A percentile compares a stretch with the other conserved stretches of the same genome.
phyloP scores from a whole-genome alignment of 495 filamentous ascomycete genomes.

The Neurospora terricola region DNA sequence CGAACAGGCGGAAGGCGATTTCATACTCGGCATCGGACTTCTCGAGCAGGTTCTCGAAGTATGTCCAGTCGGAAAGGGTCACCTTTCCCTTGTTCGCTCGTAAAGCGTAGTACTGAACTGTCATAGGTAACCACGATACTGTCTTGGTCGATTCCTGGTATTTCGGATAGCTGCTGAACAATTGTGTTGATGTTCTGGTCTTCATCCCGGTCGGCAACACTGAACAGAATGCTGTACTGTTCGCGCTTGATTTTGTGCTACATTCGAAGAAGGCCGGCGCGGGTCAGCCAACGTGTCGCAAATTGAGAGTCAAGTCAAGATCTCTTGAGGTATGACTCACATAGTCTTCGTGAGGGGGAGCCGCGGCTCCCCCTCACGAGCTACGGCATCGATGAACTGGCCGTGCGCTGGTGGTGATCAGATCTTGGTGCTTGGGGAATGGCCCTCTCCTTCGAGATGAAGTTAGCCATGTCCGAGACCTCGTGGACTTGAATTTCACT shows the following conservation, averaged over 20 bases:
- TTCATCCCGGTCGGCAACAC: slow-evolving; percentile 82
- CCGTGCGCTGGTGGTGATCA: not conserved
- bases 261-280: not conserved
- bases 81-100: slow-evolving; percentile 59
- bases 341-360: slow-evolving; percentile 80
- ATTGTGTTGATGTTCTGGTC: too few relatives aligned
- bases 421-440: not conserved
- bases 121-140: too few relatives aligned
- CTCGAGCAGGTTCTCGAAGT: slow-evolving; percentile 83
- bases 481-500: not conserved
- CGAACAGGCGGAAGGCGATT: slow-evolving; percentile 94
- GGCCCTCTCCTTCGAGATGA: not conserved
- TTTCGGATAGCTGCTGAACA: too few relatives aligned
- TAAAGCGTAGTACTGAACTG: too few relatives aligned
- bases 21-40: slow-evolving; percentile 98
- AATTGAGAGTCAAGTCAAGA: slow-evolving; percentile 5
- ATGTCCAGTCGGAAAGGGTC: slow-evolving; percentile 74
- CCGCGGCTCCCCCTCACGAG: slow-evolving; percentile 19
- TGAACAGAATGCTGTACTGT: slow-evolving; percentile 87
- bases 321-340: slow-evolving; percentile 42
- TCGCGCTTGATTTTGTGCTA: slow-evolving; percentile 95
- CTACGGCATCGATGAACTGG: slow-evolving; percentile 77
- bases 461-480: not conserved
- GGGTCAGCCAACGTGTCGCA: slow-evolving; percentile 15
- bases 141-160: too few relatives aligned